Percentiles rank a stretch among this genome's conserved stretches.
phyloP scores from a whole-genome alignment of 2,329 filamentous ascomycete species.

The Neonectria sp. region DNA sequence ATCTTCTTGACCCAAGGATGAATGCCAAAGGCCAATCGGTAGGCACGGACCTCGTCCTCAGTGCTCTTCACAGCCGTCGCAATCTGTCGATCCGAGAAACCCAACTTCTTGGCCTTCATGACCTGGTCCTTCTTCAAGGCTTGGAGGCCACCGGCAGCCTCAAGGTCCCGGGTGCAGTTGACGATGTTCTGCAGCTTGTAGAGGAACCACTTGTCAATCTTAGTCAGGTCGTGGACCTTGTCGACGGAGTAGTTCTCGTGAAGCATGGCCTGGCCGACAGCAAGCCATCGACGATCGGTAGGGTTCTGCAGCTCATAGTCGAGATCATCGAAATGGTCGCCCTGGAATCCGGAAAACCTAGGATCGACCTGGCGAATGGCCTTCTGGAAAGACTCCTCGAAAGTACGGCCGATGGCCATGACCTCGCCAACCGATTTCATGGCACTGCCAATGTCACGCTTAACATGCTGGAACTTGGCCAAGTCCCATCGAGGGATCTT shows the following conservation, averaged over 20 bases:
- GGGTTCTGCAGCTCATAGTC: conserved; percentile 93
- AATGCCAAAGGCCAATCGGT: conserved; percentile 88
- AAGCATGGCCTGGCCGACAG: conserved; percentile 97
- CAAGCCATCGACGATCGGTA: conserved; percentile 96
- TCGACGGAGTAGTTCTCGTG: conserved; percentile 97
- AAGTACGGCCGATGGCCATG: conserved; percentile 98
- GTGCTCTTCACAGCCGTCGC: conserved; percentile 86
- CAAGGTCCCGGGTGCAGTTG: conserved; percentile 87
- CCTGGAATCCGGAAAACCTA: conserved; percentile 92
- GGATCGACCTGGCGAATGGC: conserved; percentile 98
- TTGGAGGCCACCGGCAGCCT: conserved; percentile 86
- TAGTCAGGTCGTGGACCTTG: conserved; percentile 91
- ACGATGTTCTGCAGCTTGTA: conserved; percentile 99
- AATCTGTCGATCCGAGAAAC: conserved; percentile 98
- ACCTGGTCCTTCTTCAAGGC: conserved; percentile 91
- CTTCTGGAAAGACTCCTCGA: conserved; percentile 99
- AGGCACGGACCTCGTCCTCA: conserved; percentile 91
- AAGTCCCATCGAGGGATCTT: conserved; percentile 99
- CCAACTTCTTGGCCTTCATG: conserved; percentile 94
- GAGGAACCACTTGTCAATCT: conserved; percentile 99
- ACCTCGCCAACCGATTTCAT: conserved; percentile 99
- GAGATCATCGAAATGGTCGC: conserved; percentile 93
- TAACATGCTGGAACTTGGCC: conserved; percentile 98
- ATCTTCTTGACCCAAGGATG: conserved; percentile 98
- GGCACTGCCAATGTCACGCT: conserved; percentile 95